Base-by-base conservation (phyloP, 2,329 filamentous ascomycete genomes). In the Colletotrichum theobromicola region DNA sequence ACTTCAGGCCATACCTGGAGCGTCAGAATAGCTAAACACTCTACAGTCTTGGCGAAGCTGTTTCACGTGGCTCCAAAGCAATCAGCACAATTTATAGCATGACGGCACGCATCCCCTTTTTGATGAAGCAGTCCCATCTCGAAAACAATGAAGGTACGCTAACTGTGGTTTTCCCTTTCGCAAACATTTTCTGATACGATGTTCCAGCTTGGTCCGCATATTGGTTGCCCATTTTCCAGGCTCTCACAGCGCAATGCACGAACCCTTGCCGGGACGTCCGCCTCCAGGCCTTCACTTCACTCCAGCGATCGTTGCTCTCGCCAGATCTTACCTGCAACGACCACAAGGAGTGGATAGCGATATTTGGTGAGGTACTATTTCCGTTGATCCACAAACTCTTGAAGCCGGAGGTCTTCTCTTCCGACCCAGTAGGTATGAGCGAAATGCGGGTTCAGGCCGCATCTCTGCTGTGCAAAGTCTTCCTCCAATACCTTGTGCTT, bases 221-320 rank as follows among this genome's bases (percentile, higher is more conserved):
- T 83, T 99, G 97, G 97, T 93, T 96, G 16, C 97, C 96, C 2
- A 95, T 99, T 30, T 97, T 99, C 84, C 92, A 95, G 78, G 94
- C 95, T 7, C 87, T 99, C 21, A 97, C 94, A 4, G 92, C 92
- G 6, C 97, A 99, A 84, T 98, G 96, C 84, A 94, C 95, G 68
- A 99, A 98, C 81, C 95, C 96, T 1, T 98, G 95, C 81, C 94
- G 96, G 69, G 96, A 98, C 79, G 95, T 99, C 74, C 93, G 97
- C 4, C 94, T 98, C 79, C 91, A 97, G 80, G 95, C 97, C 2
- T 95, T 98, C 79, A 92, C 93, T 9, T 95, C 93, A 12, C 88
- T 99, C 18, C 96, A 98, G 82, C 91, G 96, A 70, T 94, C 95
- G 3, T 89, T 99, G 1, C 89, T 98, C 2, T 97, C 95, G 3